A percentile compares a stretch with the other conserved stretches of the same genome.
Evolutionary conservation across 2,329 filamentous ascomycete genomes (phyloP).

Genomic region (Alternaria metachromatica): DNA sequence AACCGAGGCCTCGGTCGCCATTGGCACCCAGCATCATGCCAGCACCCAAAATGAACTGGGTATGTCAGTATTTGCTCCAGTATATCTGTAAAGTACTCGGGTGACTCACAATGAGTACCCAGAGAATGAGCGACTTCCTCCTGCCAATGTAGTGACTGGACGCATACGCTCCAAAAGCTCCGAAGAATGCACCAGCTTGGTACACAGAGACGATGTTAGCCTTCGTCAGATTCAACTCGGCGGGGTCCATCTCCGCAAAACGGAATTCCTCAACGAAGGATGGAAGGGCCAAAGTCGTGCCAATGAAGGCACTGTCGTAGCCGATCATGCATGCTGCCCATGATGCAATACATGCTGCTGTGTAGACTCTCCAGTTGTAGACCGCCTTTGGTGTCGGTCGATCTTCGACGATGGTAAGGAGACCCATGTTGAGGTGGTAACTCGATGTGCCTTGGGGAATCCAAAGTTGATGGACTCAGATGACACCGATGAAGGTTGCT

Average conservation of each 20-base stretch:
- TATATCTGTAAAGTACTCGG: background rate
- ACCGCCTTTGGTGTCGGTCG: conserved; percentile 63
- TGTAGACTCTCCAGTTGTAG: conserved; percentile 67
- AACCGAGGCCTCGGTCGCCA: conserved; percentile 57
- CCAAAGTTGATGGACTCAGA: background rate
- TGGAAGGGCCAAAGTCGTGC: conserved; percentile 71
- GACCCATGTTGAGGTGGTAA: conserved; percentile 35
- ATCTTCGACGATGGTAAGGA: conserved; percentile 46
- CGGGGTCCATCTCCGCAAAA: conserved; percentile 59
- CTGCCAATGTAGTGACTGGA: conserved; percentile 72
- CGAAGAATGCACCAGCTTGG: conserved; percentile 85
- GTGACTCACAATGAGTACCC: conserved; percentile 56
- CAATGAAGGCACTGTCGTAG: conserved; percentile 78
- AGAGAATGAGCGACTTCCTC: conserved; percentile 67
- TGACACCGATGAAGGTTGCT: background rate
- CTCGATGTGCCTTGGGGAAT: background rate
- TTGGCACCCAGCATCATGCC: conserved; percentile 71
- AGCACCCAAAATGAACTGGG: conserved; percentile 68
- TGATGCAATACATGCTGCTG: conserved; percentile 61
- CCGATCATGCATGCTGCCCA: conserved; percentile 66
- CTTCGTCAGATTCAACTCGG: conserved; percentile 65
- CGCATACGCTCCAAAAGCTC: conserved; percentile 63
- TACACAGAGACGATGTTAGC: conserved; percentile 82
- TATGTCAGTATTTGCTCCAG: background rate
- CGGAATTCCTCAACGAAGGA: conserved; percentile 74